Base-by-base conservation (phyloP, 257 asterid genomes). In the Solanum virginianum region DNA sequence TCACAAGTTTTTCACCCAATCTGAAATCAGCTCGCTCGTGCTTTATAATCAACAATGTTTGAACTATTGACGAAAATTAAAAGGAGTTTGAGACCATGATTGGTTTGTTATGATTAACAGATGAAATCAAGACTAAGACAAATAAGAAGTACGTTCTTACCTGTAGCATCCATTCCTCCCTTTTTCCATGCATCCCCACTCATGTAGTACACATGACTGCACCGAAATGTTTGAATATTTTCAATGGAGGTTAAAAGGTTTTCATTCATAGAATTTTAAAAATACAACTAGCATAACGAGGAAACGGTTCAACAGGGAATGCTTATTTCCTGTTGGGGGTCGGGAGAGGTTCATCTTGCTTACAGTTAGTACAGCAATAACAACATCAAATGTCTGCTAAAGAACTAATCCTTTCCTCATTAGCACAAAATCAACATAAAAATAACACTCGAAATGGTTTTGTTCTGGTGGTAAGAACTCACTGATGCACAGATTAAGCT, bases 171-270 rank as follows among this genome's bases (percentile, higher is more conserved):
- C 85, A 97, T 97, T 54, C 99, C 99, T 87, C 99, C 99, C 90
- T 94, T 98, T 89, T 97, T 95, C 99, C 99, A 97, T 29, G 99
- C 99, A 92, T 97, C 99, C 79, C 99, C 99, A 86, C 99, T 97
- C 99, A 97, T 95, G 92, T 97, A 97, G 93, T 93, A 94, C 39
- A 97, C 98, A 89, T 97, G 99, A 91, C 99, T 97, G 89, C 92
- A 77, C 63, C 14, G 8, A 51, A 77, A 22, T 24, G 26, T 69
- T 69, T 17, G 79, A 69, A 0, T 39, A 69, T 69, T 69, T 39
- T 68, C 79, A 68, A 65, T 69, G 4, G 53, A 39, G 17, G 39
- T 69, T 10, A 69, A 17, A 39, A 39, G 16, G 26, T 69, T 69
- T 69, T 69, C 51, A 69, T 69, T 69, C 26, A 39, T 0, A 69